Percentiles rank a stretch among this genome's conserved stretches.
Evolutionary conservation across 2,329 filamentous ascomycete species (phyloP).

Genomic region (Stagonosporopsis tanaceti): DNA sequence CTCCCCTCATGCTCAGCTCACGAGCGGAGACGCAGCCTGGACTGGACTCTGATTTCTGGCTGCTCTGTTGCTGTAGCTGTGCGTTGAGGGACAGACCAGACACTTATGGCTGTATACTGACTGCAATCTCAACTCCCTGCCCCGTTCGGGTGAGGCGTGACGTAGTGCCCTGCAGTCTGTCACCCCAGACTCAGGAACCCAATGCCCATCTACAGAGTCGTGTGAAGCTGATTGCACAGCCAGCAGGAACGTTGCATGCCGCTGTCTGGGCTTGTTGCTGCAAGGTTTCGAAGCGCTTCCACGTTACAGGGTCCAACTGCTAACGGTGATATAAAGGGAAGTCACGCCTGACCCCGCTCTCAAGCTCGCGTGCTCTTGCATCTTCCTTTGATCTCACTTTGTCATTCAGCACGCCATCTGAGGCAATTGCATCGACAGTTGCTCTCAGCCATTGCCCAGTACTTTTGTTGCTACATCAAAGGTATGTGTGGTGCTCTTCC

Average conservation of each 20-base stretch:
- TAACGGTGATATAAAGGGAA: slow-evolving; percentile 19
- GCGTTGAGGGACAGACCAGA: background rate
- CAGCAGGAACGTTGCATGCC: slow-evolving; percentile 9
- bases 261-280: slow-evolving; percentile 9
- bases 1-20: slow-evolving; percentile 5
- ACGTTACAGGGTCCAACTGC: slow-evolving; percentile 13
- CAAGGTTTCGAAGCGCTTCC: slow-evolving; percentile 15
- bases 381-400: slow-evolving; percentile 28
- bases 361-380: slow-evolving; percentile 22
- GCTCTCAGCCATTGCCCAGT: background rate
- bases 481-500: slow-evolving; percentile 29
- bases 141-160: slow-evolving; percentile 4
- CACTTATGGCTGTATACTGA: background rate
- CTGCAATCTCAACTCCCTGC: background rate
- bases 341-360: slow-evolving; percentile 20
- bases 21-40: background rate
- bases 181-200: slow-evolving; percentile 9
- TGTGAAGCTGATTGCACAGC: background rate
- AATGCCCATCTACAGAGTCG: background rate
- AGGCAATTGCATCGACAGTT: slow-evolving; percentile 1
- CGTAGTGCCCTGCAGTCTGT: slow-evolving; percentile 6
- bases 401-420: slow-evolving; percentile 7
- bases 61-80: background rate
- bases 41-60: background rate
- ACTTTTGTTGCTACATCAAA: slow-evolving; percentile 29